Base-by-base conservation (phyloP, 108 stramenopile genomes). In the Pseudonitzschia delicatissima region DNA sequence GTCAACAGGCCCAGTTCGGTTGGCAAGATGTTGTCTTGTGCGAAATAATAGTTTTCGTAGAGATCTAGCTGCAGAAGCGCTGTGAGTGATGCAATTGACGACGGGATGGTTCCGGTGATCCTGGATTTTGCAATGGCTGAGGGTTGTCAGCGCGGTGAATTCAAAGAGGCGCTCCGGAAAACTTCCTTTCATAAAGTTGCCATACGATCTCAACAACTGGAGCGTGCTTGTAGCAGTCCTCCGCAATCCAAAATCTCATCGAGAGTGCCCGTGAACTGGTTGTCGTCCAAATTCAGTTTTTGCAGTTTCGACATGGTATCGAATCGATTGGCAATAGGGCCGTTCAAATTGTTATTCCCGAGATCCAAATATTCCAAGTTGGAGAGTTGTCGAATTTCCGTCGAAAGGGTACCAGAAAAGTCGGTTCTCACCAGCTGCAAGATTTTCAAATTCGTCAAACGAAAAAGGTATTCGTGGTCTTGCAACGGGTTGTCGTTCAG, bases 321-420 rank as follows among this genome's bases (percentile, higher is more conserved):
- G 35, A 84, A 35, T 42, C 81, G 67, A 33, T 77, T 67, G 8
- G 83, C 74, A 17, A 84, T 50, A 8, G 53, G 50, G 23, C 77
- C 80, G 23, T 28, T 66, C 40, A 84, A 31, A 18, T 29, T n/a
- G 53, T 80, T 80, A 31, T 64, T 60, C 5, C 69, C 21, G 45
- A 80, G 17, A 45, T 71, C 74, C 47, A 80, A 26, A 27, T 26
- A 11, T 20, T 47, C 45, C 18, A 68, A 32, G 23, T 35, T 77
- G 7, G 40, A 45, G 67, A 72, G 35, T 7, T 15, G 42, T 26
- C 57, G 67, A 11, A 72, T n/a, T 7, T 64, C 27, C 8, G 29
- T 59, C 5, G 72, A 67, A n/a, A 72, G 29, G 1, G 62, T 35
- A 13, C 45, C 70, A 4, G 27, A 50, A 3, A 71, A 45, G 1